Evolutionary conservation across 1,284 basidiomycete species (phyloP).

Genomic region (Meira nashicola): DNA sequence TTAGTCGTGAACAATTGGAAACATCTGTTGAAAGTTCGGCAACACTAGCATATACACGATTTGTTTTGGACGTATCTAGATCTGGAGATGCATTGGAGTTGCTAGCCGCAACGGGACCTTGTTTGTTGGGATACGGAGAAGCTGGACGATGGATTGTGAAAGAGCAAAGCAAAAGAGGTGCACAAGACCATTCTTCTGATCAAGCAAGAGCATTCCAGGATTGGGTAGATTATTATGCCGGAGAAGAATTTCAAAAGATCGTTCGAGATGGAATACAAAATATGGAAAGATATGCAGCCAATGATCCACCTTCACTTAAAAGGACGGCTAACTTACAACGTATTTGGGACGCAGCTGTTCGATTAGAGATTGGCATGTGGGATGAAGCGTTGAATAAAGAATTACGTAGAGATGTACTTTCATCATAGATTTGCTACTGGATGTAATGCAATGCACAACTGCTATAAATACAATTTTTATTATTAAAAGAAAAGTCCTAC

Average conservation of each 20-base stretch:
- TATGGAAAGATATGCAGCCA: conserved; percentile 47
- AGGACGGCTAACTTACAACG: conserved; percentile 66
- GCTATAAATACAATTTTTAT: not conserved
- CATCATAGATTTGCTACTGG: no score
- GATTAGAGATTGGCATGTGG: conserved; percentile 83
- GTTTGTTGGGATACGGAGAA: conserved; percentile 89
- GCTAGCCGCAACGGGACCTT: conserved; percentile 75
- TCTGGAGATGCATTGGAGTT: conserved; percentile 66
- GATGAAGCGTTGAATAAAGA: conserved; percentile 64
- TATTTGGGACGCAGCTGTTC: conserved; percentile 69
- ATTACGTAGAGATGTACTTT: conserved; percentile 8
- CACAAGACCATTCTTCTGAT: no score
- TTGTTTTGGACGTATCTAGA: conserved; percentile 32
- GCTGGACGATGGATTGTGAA: conserved; percentile 65
- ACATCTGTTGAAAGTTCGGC: conserved; percentile 37
- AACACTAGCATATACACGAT: conserved; percentile 46
- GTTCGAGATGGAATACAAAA: conserved; percentile 63
- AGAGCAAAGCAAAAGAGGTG: not conserved
- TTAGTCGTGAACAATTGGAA: conserved; percentile 26
- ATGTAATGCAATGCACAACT: no score
- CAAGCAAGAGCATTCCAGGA: conserved; percentile 25
- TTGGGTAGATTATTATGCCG: conserved; percentile 81
- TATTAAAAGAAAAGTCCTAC: not conserved
- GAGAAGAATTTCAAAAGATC: conserved; percentile 66
- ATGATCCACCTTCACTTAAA: conserved; percentile 64